Evolutionary conservation across 2,329 filamentous ascomycete species (phyloP).

Genomic region (Orbilia blumenaviensis): DNA sequence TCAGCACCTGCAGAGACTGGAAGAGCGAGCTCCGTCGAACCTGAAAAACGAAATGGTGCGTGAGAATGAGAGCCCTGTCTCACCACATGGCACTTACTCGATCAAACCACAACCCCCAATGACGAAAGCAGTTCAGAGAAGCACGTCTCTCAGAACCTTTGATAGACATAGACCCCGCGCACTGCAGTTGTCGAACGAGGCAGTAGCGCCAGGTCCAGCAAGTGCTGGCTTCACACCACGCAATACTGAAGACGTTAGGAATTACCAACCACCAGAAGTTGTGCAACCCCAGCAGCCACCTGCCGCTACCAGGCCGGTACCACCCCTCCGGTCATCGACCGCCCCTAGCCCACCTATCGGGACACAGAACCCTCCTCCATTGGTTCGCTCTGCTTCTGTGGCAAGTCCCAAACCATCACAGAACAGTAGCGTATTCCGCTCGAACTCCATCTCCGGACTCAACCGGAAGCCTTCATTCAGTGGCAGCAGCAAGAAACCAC

Average conservation of each 20-base stretch:
- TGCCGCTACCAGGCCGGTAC: neutral
- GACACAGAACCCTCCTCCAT: constrained; percentile 28
- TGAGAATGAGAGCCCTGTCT: constrained; percentile 43
- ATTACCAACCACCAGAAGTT: constrained; percentile 28
- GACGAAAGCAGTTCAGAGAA: constrained; percentile 47
- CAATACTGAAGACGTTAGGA: constrained; percentile 37
- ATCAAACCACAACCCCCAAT: constrained; percentile 40
- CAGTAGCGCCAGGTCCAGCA: constrained; percentile 41
- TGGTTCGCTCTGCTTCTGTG: constrained; percentile 39
- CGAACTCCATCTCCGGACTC: constrained; percentile 44
- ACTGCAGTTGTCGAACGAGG: constrained; percentile 41
- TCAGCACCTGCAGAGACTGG: constrained; percentile 71
- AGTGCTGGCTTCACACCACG: constrained; percentile 44
- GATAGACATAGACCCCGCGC: constrained; percentile 47
- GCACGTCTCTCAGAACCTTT: constrained; percentile 46
- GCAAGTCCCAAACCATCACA: constrained; percentile 35
- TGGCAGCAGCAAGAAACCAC: constrained; percentile 38
- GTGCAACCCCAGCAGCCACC: constrained; percentile 11
- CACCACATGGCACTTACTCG: constrained; percentile 33
- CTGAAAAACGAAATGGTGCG: constrained; percentile 39
- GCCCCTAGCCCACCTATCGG: constrained; percentile 44
- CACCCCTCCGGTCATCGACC: constrained; percentile 35
- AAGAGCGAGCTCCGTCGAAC: constrained; percentile 55
- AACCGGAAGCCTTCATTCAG: constrained; percentile 19
- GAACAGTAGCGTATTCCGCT: constrained; percentile 12